These are phyloP conservation scores for Hypoxylon crocopeplum DNA, from an alignment of 495 filamentous ascomycete genomes.

Conservation along the genomic window DNA sequence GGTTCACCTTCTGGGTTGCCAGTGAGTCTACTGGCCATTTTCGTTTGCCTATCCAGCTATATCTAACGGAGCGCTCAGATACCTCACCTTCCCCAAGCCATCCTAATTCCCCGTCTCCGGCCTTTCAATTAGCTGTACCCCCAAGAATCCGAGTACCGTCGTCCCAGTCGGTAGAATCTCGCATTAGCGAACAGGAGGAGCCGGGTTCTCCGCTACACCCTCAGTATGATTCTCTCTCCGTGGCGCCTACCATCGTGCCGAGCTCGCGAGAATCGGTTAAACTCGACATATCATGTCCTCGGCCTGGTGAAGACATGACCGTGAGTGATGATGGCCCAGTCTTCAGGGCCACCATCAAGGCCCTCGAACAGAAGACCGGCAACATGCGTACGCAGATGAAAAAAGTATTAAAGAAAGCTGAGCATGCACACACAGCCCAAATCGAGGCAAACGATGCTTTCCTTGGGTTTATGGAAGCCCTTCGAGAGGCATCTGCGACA, in stretches of 20 bases:
- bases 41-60: slow-evolving; percentile 43
- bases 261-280: slow-evolving; percentile 66
- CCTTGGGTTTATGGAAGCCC: slow-evolving; percentile 79
- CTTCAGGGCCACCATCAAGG: slow-evolving; percentile 96
- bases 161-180: slow-evolving; percentile 78
- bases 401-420: slow-evolving; percentile 89
- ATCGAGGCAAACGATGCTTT: slow-evolving; percentile 83
- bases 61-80: slow-evolving; percentile 37
- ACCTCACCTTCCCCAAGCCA: slow-evolving; percentile 46
- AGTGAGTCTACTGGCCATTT: slow-evolving; percentile 56
- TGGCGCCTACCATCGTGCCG: slow-evolving; percentile 42
- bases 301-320: slow-evolving; percentile 86
- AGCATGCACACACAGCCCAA: slow-evolving; percentile 83
- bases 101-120: slow-evolving; percentile 67
- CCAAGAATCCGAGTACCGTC: slow-evolving; percentile 82
- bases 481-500: slow-evolving; percentile 85
- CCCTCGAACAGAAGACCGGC: slow-evolving; percentile 95
- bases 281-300: slow-evolving; percentile 85
- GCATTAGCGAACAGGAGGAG: slow-evolving; percentile 72
- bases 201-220: slow-evolving; percentile 66
- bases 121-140: slow-evolving; percentile 73
- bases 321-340: slow-evolving; percentile 90
- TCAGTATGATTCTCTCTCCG: slow-evolving; percentile 49
- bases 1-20: slow-evolving; percentile 94
- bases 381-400: slow-evolving; percentile 94